phyloP scores from a whole-genome alignment of 2,329 filamentous ascomycete species.

The Myriosclerotinia duriaeana region DNA sequence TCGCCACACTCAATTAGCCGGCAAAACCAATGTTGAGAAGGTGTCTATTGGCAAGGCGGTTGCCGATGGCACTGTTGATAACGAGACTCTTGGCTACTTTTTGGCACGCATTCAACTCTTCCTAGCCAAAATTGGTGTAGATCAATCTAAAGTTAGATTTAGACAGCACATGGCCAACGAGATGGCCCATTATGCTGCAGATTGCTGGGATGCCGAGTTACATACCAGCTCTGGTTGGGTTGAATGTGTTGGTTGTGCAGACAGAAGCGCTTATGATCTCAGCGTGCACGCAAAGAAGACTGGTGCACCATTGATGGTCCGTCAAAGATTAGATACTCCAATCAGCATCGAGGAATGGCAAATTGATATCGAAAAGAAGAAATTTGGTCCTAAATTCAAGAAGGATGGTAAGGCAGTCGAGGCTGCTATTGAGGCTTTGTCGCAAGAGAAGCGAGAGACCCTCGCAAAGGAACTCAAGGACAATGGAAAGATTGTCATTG shows the following conservation, averaged over 20 bases:
- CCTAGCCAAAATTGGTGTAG: slow-evolving; percentile 82
- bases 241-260: slow-evolving; percentile 95
- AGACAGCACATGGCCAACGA: slow-evolving; percentile 93
- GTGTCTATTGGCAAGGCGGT: slow-evolving; percentile 87
- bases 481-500: slow-evolving; percentile 72
- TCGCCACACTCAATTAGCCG: slow-evolving; percentile 79
- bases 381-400: slow-evolving; percentile 93
- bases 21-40: slow-evolving; percentile 72
- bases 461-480: slow-evolving; percentile 71
- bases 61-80: slow-evolving; percentile 78
- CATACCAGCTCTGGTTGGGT: slow-evolving; percentile 94
- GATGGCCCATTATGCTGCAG: slow-evolving; percentile 90
- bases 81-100: slow-evolving; percentile 98
- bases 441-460: slow-evolving; percentile 79
- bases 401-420: slow-evolving; percentile 88
- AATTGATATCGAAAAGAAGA: slow-evolving; percentile 88
- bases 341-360: slow-evolving; percentile 82
- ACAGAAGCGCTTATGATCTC: slow-evolving; percentile 92
- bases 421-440: slow-evolving; percentile 64
- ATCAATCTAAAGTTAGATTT: slow-evolving; percentile 86
- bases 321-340: slow-evolving; percentile 77
- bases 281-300: slow-evolving; percentile 92
- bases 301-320: slow-evolving; percentile 79
- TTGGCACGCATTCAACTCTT: slow-evolving; percentile 90
- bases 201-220: slow-evolving; percentile 98